phyloP scores from a whole-genome alignment of 2,329 filamentous ascomycete genomes.

The Coniochaeta ligniaria region DNA sequence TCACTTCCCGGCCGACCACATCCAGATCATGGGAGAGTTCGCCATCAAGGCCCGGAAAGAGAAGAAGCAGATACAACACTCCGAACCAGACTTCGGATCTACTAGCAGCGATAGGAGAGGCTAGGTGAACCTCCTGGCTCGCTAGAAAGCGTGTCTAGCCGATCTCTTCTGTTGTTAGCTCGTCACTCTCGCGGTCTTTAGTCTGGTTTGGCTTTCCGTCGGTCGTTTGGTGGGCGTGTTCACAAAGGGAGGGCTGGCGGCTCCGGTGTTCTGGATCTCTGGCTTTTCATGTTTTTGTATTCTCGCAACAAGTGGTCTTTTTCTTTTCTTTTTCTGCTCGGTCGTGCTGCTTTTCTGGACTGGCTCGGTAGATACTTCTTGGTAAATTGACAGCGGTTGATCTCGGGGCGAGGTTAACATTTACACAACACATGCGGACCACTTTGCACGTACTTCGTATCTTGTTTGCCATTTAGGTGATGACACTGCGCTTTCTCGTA shows the following conservation, averaged over 20 bases:
- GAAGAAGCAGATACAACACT: slow-evolving; percentile 50
- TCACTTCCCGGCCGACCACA: slow-evolving; percentile 89
- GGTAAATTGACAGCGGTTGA: slow-evolving; percentile 1
- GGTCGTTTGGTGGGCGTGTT: neutral
- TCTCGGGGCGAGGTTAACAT: neutral
- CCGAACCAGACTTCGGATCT: slow-evolving; percentile 55
- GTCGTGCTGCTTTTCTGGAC: neutral
- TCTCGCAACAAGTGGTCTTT: neutral
- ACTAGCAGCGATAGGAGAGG: slow-evolving; percentile 16
- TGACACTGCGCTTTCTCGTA: neutral
- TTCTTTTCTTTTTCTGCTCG: neutral
- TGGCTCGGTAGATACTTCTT: neutral
- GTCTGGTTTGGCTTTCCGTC: neutral
- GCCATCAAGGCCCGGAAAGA: slow-evolving; percentile 83
- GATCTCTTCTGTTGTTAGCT: neutral
- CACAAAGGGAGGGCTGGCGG: neutral
- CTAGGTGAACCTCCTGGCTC: slow-evolving; percentile 4
- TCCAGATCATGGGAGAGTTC: slow-evolving; percentile 85
- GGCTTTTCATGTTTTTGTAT: neutral
- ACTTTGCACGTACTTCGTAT: neutral
- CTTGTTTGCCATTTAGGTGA: neutral
- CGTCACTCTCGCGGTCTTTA: neutral
- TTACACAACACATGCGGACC: neutral
- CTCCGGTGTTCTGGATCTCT: neutral
- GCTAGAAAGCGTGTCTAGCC: neutral